A percentile compares a stretch with the other conserved stretches of the same genome.
These are phyloP conservation scores for Brassica incana DNA, from an alignment of 345 rosid species.

Conservation along the genomic window DNA sequence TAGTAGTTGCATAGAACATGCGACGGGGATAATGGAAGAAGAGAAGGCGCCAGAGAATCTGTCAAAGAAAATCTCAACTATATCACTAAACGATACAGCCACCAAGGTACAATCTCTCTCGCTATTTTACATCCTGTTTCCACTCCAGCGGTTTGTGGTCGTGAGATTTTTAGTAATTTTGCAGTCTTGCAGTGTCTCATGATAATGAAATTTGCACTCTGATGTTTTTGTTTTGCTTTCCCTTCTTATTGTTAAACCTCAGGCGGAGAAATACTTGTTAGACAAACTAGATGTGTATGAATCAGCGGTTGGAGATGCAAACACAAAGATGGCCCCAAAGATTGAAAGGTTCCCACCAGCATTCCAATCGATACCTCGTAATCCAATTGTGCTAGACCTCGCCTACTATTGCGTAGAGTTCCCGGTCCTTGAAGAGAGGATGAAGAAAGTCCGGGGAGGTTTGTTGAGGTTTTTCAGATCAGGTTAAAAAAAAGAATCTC, in stretches of 20 bases:
- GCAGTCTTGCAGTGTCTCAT: not conserved
- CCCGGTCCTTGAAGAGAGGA: conserved; percentile 85
- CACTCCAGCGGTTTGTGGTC: too few relatives aligned
- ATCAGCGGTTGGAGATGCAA: conserved; percentile 72
- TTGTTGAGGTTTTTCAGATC: conserved; percentile 59
- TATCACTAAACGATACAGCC: conserved; percentile 63
- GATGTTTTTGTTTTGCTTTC: not conserved
- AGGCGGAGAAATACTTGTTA: conserved; percentile 71
- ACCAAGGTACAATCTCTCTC: conserved; percentile 55
- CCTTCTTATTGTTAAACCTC: conserved; percentile 13
- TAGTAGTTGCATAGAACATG: conserved; percentile 91
- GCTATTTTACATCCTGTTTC: not conserved
- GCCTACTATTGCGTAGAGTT: conserved; percentile 63
- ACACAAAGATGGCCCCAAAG: conserved; percentile 53
- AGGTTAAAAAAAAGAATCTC: not conserved
- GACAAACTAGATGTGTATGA: conserved; percentile 82
- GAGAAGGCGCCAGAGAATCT: conserved; percentile 81
- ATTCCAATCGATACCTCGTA: conserved; percentile 64
- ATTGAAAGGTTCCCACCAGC: conserved; percentile 89
- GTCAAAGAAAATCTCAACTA: conserved; percentile 64
- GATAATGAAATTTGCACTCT: not conserved
- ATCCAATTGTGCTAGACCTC: conserved; percentile 86
- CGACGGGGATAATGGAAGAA: conserved; percentile 72
- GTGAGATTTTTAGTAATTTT: not conserved
- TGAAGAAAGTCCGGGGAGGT: conserved; percentile 78